A percentile compares a stretch with the other conserved stretches of the same genome.
phyloP scores from a whole-genome alignment of 2,329 filamentous ascomycete species.

The Nothophoma quercina region DNA sequence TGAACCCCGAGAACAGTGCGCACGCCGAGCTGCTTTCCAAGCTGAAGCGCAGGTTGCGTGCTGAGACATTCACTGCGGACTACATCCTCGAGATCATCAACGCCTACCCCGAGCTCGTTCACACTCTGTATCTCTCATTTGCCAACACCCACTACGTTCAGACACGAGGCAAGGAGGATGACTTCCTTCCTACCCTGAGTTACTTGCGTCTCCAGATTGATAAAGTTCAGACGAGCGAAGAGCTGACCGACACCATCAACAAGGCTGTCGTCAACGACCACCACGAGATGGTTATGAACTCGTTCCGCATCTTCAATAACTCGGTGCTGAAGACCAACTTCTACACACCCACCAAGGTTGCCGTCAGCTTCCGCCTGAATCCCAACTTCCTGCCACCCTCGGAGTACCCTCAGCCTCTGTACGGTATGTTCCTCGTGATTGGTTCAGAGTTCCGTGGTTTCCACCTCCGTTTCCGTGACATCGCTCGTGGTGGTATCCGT shows the following conservation, averaged over 20 bases:
- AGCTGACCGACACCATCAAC: conserved; percentile 50
- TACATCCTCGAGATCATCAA: conserved; percentile 98
- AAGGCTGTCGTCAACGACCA: conserved; percentile 75
- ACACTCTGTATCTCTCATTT: conserved; percentile 88
- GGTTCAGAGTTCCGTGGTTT: conserved; percentile 96
- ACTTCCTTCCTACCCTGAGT: conserved; percentile 74
- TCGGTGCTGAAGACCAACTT: conserved; percentile 95
- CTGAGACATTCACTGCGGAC: conserved; percentile 96
- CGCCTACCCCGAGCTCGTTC: conserved; percentile 85
- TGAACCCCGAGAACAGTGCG: conserved; percentile 81
- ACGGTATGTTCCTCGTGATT: conserved; percentile 98
- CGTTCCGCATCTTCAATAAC: conserved; percentile 94
- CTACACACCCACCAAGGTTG: conserved; percentile 98
- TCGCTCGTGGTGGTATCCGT: conserved; percentile 94
- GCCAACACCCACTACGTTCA: conserved; percentile 84
- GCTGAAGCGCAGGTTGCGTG: conserved; percentile 92
- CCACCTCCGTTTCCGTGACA: conserved; percentile 96
- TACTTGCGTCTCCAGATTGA: conserved; percentile 72
- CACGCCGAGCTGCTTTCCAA: conserved; percentile 90
- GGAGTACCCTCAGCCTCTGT: conserved; percentile 92
- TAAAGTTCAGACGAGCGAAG: conserved; percentile 58
- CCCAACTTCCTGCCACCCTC: conserved; percentile 86
- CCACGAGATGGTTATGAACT: conserved; percentile 96
- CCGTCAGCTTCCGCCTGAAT: conserved; percentile 93
- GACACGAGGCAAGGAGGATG: conserved; percentile 68